Evolutionary conservation across 208 protist species (phyloP), one percentile per base, ranked within the genome.

Genomic region (Leishmania amazonensis): DNA sequence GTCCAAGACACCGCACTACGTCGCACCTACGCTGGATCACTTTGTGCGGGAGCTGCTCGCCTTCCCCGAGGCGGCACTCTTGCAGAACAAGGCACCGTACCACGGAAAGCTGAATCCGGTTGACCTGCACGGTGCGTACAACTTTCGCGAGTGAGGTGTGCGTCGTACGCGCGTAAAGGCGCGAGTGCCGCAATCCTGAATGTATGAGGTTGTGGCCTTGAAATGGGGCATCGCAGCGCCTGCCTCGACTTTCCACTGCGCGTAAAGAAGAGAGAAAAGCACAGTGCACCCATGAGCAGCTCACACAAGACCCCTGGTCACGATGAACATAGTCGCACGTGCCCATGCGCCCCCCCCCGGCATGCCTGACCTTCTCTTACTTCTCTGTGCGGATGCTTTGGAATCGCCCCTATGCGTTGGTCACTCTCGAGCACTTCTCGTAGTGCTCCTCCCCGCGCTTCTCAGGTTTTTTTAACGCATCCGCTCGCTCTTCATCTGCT

Each of bases 11-110:
- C 93, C 95, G 21, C 93, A 96, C 78, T 98, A 98, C 84, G 86
- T 98, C 2, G 90, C 92, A 5, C 95, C 95, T 9, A 95, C 93
- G n/a, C 75, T 96, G 42, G 93, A 96, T 77, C 95, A 98, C 83
- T 98, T 98, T 89, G 77, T 96, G 17, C 89, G 93, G 7, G 93
- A 98, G 79, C 81, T 96, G 65, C 85, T 96, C 38, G 90, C 92
- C 19, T 96, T 96, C 78, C 93, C 93, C 15, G 88, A 95, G 81
- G 51, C 70, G 1, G 92, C 89, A 9, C 45, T 98, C 49, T 42
- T 94, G 75, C 88, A 96, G 78, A 88, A 94, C 77, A 94, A 92
- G 79, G 75, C 65, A 47, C 85, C 84, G 2, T 95, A 92, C 78
- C 91, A 91, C 76, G 91, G 93, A 1, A 91, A 90, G 88, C 91